Evolutionary conservation across 169 alveolate genomes (phyloP), one percentile per base, ranked within the genome.

Genomic region (Eimeria praecox): DNA sequence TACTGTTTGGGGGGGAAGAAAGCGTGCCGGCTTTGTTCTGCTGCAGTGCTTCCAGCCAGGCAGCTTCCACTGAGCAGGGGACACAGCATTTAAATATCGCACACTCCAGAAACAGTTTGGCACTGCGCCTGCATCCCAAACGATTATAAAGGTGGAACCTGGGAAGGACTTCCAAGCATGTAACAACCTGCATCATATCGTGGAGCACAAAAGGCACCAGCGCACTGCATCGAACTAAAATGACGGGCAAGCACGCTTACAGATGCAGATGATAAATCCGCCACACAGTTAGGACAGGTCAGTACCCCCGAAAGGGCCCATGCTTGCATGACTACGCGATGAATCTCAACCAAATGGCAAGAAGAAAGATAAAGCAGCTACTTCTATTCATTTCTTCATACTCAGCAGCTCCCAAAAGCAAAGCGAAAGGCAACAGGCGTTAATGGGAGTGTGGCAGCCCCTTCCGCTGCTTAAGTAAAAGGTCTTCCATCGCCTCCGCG

Each of bases 1-100:
- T 78, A 78, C 88, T 78, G 88, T 9, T 78, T 44, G 3, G 35
- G 16, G 16, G 88, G 88, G 88, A 78, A 78, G 62, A 71, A 71
- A 71, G 30, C 6, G 82, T 30, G 82, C 35, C 88, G 22, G 40
- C 42, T 46, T 44, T 27, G 64, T n/a, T n/a, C 88, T 78, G 88
- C 88, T 44, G 42, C 64, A 78, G 38, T n/a, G 27, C 56, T 10
- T 20, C 20, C 49, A 18, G 85, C 54, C 59, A 75, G 33, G 85
- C 27, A 42, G 22, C 12, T 44, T 78, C 64, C 62, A 78, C 62
- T 42, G 62, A 78, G 40, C 49, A 42, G 56, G 64, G 66, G 40
- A 12, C 42, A 44, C 86, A 9, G 27, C 46, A 78, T 42, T 42
- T 22, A 40, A 22, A 71, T 35, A 75, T 20, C 56, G 27, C 3